phyloP scores from a whole-genome alignment of 2,329 filamentous ascomycete species.

The Colletotrichum chrysophilum region DNA sequence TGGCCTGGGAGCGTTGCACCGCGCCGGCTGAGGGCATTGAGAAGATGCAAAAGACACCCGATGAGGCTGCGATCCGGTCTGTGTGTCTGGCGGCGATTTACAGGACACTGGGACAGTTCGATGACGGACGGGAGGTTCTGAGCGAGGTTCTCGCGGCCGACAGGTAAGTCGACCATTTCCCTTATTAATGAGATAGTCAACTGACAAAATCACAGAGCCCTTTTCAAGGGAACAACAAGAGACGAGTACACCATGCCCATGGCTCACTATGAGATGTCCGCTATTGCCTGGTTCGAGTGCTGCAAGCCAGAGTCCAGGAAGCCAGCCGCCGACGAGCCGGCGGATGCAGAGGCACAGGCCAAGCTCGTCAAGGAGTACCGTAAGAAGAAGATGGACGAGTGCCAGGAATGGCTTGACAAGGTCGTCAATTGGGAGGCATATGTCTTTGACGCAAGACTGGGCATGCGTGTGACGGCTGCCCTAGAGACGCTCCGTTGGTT shows the following conservation, averaged over 20 bases:
- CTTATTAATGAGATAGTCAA: not conserved
- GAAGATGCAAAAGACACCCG: constrained; percentile 56
- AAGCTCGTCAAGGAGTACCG: constrained; percentile 42
- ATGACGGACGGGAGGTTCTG: constrained; percentile 70
- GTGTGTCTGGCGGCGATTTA: constrained; percentile 71
- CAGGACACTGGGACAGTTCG: constrained; percentile 65
- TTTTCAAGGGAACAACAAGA: constrained; percentile 63
- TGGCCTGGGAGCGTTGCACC: constrained; percentile 71
- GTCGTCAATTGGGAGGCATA: constrained; percentile 74
- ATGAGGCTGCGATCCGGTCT: constrained; percentile 68
- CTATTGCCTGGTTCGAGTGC: constrained; percentile 77
- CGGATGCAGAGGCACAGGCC: constrained; percentile 7
- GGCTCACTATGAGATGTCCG: constrained; percentile 86
- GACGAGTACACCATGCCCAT: constrained; percentile 77
- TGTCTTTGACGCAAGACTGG: constrained; percentile 75
- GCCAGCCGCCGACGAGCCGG: constrained; percentile 35
- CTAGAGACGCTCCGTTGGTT: constrained; percentile 69
- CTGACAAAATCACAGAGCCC: constrained; percentile 37
- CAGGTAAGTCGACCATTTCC: constrained; percentile 44
- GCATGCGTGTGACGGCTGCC: constrained; percentile 74
- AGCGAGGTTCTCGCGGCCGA: constrained; percentile 71
- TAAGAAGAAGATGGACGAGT: constrained; percentile 60
- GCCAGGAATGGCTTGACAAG: constrained; percentile 68
- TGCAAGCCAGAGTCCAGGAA: constrained; percentile 38
- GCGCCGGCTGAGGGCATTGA: constrained; percentile 42